Conservation (phyloP, 305 asterid species). For the Withania somnifera region DNA sequence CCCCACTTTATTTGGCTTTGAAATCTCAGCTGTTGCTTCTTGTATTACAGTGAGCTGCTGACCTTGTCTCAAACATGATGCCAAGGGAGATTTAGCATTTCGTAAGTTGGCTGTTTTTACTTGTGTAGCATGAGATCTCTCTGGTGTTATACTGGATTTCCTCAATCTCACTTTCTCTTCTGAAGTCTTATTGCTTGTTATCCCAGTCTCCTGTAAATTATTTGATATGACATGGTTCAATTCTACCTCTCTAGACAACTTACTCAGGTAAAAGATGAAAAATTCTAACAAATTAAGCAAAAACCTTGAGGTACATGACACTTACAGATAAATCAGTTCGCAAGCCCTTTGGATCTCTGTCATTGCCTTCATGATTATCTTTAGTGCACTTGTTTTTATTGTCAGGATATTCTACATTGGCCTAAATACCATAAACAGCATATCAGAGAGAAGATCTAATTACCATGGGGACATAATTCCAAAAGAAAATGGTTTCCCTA, state of each 20-base stretch:
- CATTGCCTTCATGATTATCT: not conserved
- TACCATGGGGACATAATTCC: not conserved
- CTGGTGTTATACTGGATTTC: conserved; percentile 20
- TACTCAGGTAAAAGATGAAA: not conserved
- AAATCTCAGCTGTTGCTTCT: conserved; percentile 30
- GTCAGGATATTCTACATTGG: not conserved
- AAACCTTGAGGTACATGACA: not conserved
- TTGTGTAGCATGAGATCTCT: conserved; percentile 8
- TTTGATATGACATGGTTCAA: not conserved
- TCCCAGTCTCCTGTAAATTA: conserved; percentile 28
- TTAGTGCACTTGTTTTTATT: not conserved
- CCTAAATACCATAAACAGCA: not conserved
- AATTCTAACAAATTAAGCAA: not conserved
- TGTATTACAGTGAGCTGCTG: conserved; percentile 37
- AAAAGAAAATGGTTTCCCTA: not conserved
- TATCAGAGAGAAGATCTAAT: not conserved
- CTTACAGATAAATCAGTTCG: not conserved
- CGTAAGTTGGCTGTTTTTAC: conserved; percentile 25
- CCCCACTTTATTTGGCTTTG: conserved; percentile 10
- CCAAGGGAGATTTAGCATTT: conserved; percentile 33
- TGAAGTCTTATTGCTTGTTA: conserved; percentile 11
- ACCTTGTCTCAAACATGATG: conserved; percentile 33
- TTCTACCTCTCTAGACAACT: not conserved
- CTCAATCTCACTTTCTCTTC: conserved; percentile 23
- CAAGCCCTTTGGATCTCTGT: not conserved